phyloP scores from a whole-genome alignment of 1,284 basidiomycete genomes.

The Malassezia pachydermatis region DNA sequence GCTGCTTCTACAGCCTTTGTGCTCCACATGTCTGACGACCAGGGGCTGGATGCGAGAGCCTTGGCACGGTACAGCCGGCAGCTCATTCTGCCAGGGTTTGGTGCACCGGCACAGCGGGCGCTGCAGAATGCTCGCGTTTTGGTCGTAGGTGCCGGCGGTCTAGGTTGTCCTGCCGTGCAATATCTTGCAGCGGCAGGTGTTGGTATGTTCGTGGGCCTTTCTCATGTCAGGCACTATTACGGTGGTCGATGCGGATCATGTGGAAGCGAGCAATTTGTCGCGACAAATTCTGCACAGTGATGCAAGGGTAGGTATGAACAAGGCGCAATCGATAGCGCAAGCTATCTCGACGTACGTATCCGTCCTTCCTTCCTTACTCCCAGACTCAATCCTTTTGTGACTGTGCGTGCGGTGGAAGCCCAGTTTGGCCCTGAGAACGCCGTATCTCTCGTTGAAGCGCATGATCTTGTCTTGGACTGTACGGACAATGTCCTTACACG shows the following conservation, averaged over 20 bases:
- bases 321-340: conserved; percentile 67
- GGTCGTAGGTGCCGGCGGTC: conserved; percentile 86
- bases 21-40: too few relatives aligned
- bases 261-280: conserved; percentile 85
- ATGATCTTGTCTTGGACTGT: conserved; percentile 77
- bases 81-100: conserved; percentile 87
- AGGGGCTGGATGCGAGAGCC: conserved; percentile 54
- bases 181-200: conserved; percentile 86
- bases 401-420: conserved; percentile 18
- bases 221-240: conserved; percentile 60
- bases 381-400: conserved; percentile 36
- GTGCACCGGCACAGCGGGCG: conserved; percentile 65
- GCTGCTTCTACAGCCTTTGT: neutral
- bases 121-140: conserved; percentile 66
- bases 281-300: conserved; percentile 84
- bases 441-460: conserved; percentile 18
- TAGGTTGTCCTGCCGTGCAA: conserved; percentile 89
- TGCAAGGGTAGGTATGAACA: conserved; percentile 65
- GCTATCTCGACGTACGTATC: conserved; percentile 26
- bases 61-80: conserved; percentile 89
- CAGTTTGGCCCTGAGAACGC: conserved; percentile 30
- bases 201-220: conserved; percentile 55
- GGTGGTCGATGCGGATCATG: conserved; percentile 80
- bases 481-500: conserved; percentile 86
- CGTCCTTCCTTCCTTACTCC: neutral